Evolutionary conservation across 148 eudicot species (phyloP), one percentile per base, ranked within the genome.

Genomic region (Dysphania ambrosioides): DNA sequence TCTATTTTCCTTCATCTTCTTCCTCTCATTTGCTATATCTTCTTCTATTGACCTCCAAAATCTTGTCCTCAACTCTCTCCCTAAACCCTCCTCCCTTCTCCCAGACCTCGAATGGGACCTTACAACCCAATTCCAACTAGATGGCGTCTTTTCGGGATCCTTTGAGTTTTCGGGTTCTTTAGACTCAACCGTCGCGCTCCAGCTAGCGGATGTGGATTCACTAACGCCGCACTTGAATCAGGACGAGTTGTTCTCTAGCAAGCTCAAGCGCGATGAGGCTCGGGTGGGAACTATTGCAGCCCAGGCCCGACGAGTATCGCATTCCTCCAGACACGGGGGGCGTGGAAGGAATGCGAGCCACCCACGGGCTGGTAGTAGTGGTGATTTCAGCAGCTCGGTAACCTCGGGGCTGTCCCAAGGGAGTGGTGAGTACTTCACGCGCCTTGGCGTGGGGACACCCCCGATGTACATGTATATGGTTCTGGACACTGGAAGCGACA

Each of bases 371-470:
- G 47, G 11, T 42, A 55, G 53, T 35, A 32, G 66, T 1, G 29
- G 73, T 1, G 85, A 72, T 19, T 95, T 95, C 79, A 90, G 91
- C 79, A 89, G 99, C 85, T 92, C 99, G 6, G 82, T 96, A 0
- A 75, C 86, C 8, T 96, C 99, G 26, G 99, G 99, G 0, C 80
- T 96, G 0, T 79, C 91, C 0, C 96, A 90, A 40, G 97, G 99
- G 0, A 92, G 97, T 8, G 97, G 99, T 3, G 99, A 96, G 89
- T 96, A 96, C 83, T 96, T 96, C 87, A 96, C 99, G 1, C 92
- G 99, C 70, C 59, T 96, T 2, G 99, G 99, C 1, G 74, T 96
- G 0, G 99, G 99, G 5, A 87, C 97, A 0, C 99, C 99, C 0
- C 82, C 99, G 2, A 85, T 71, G 68, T 85, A 90, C 79, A 77